phyloP scores from a whole-genome alignment of 192 early-diverging fungal species.

The Backusella sp. region DNA sequence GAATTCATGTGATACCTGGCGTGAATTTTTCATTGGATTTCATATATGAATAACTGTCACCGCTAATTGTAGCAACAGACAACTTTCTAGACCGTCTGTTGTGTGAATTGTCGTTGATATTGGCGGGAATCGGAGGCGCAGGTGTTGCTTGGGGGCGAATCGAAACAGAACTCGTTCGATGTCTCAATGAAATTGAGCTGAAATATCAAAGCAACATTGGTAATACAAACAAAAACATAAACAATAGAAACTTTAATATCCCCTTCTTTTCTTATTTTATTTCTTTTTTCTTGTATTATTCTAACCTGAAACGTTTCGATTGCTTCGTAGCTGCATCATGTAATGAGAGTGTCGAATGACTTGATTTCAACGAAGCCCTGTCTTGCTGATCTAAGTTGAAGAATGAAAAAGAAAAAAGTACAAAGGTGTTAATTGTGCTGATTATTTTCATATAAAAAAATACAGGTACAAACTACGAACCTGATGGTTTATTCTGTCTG shows the following conservation, averaged over 20 bases:
- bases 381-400: constrained; percentile 6
- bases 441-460: neutral
- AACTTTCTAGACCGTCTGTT: neutral
- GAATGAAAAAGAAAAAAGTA: neutral
- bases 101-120: neutral
- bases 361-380: neutral
- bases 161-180: neutral
- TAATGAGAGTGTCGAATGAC: neutral
- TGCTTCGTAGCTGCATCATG: neutral
- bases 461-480: neutral
- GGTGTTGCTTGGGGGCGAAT: neutral
- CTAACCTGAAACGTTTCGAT: constrained; percentile 7
- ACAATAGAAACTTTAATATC: neutral
- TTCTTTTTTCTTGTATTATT: neutral
- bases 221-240: neutral
- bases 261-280: neutral
- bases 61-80: constrained; percentile 4
- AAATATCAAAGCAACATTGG: neutral
- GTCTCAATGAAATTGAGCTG: neutral
- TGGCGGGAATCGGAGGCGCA: neutral
- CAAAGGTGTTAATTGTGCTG: neutral
- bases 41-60: constrained; percentile 6
- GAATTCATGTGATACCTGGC: neutral
- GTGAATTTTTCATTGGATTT: constrained; percentile 1
- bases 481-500: constrained; percentile 10